These are phyloP conservation scores for Bisporella sp. DNA, from an alignment of 2,329 filamentous ascomycete species.

Conservation along the genomic window DNA sequence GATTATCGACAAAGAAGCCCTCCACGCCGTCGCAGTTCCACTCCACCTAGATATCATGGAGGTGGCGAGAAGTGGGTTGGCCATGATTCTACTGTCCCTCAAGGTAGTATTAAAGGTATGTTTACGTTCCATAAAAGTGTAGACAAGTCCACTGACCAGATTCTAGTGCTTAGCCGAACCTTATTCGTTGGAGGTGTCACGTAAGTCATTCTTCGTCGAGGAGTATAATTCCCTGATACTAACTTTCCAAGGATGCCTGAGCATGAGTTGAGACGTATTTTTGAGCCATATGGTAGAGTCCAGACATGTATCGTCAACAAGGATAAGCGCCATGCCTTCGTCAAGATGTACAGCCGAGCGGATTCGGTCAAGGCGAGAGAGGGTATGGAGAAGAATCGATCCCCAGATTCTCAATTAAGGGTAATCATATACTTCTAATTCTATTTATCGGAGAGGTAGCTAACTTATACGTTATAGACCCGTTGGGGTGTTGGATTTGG, in stretches of 20 bases:
- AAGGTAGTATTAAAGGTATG: conserved; percentile 69
- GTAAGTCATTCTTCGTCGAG: conserved; percentile 41
- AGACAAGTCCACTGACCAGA: neutral
- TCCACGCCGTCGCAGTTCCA: conserved; percentile 58
- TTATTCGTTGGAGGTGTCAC: conserved; percentile 95
- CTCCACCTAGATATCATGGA: conserved; percentile 39
- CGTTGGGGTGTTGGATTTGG: conserved; percentile 98
- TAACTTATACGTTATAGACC: conserved; percentile 51
- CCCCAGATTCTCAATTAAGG: conserved; percentile 48
- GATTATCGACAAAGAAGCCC: conserved; percentile 90
- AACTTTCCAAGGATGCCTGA: conserved; percentile 58
- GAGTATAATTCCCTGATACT: conserved; percentile 14
- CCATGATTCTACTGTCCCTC: conserved; percentile 66
- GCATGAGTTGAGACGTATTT: conserved; percentile 72
- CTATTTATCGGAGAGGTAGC: conserved; percentile 3
- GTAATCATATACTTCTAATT: conserved; percentile 15
- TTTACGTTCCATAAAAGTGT: neutral
- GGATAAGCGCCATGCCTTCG: conserved; percentile 96
- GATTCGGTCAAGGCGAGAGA: conserved; percentile 80
- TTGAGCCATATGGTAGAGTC: conserved; percentile 75
- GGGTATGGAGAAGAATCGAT: conserved; percentile 75
- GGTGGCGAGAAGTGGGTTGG: conserved; percentile 67
- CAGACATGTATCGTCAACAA: conserved; percentile 98
- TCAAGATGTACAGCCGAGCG: conserved; percentile 91
- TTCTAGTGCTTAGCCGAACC: conserved; percentile 76